Evolutionary conservation across 108 stramenopile genomes (phyloP).

Genomic region (Pseudonitzschia pungens): DNA sequence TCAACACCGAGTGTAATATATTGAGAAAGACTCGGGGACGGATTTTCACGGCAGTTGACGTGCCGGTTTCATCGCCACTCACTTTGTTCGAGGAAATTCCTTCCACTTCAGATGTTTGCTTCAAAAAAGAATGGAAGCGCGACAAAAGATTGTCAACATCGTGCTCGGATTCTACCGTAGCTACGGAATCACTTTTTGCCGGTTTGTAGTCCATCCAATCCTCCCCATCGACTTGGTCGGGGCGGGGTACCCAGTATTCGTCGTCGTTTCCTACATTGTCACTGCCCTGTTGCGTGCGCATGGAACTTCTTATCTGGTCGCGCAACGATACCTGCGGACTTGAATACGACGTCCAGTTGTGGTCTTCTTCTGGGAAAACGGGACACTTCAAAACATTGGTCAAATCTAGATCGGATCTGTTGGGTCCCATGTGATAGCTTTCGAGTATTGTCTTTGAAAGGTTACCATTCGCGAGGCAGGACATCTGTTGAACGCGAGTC

Average conservation of each 20-base stretch:
- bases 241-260: constrained; percentile 30
- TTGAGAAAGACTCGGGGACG: constrained; percentile 64
- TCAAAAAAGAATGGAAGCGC: constrained; percentile 56
- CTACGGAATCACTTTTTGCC: constrained; percentile 1
- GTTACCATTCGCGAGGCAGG: background rate
- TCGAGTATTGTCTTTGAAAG: constrained; percentile 22
- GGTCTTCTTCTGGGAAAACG: constrained; percentile 54
- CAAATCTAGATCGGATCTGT: constrained; percentile 30
- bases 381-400: constrained; percentile 53
- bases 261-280: constrained; percentile 5
- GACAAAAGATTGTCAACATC: constrained; percentile 45
- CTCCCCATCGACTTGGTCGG: constrained; percentile 56
- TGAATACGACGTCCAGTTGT: constrained; percentile 38
- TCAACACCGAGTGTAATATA: constrained; percentile 51
- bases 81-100: constrained; percentile 37
- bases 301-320: constrained; percentile 40
- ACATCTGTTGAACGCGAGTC: constrained; percentile 45
- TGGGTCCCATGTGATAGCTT: constrained; percentile 60
- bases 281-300: constrained; percentile 21
- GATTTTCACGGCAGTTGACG: constrained; percentile 28
- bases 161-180: constrained; percentile 1
- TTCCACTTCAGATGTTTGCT: constrained; percentile 51
- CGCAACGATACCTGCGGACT: constrained; percentile 45
- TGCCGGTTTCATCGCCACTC: background rate
- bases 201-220: constrained; percentile 55